A percentile compares a stretch with the other conserved stretches of the same genome.
Evolutionary conservation across 257 asterid genomes (phyloP).

Genomic region (Schizonepeta tenuifolia): DNA sequence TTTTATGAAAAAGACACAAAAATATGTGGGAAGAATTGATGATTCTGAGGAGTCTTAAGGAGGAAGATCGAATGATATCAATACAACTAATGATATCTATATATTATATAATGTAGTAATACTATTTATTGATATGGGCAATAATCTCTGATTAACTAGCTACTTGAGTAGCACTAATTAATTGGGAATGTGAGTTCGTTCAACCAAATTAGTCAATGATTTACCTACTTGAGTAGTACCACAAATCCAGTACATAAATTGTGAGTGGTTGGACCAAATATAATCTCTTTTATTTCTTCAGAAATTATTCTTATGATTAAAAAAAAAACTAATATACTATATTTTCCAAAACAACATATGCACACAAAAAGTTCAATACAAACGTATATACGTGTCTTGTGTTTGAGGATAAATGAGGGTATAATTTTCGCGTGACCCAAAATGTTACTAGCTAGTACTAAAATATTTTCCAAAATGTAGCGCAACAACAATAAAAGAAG

Average conservation of each 20-base stretch:
- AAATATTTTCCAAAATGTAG: neutral
- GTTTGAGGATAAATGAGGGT: too few species aligned
- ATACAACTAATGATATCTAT: neutral
- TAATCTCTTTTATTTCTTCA: neutral
- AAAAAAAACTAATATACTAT: too few species aligned
- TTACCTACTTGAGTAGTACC: slow-evolving; percentile 4
- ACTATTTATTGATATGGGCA: neutral
- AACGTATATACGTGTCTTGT: too few species aligned
- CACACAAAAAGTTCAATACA: too few species aligned
- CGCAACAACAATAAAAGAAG: neutral
- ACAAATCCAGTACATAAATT: neutral
- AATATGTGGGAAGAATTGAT: neutral
- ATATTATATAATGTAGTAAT: neutral
- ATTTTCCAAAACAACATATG: too few species aligned
- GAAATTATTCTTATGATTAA: neutral
- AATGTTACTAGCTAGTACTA: neutral
- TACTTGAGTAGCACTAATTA: slow-evolving; percentile 9
- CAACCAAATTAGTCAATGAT: slow-evolving; percentile 12
- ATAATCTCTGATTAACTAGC: slow-evolving; percentile 5
- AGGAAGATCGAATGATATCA: neutral
- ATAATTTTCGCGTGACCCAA: too few species aligned
- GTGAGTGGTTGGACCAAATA: slow-evolving; percentile 11
- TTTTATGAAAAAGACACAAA: neutral
- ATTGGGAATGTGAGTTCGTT: neutral
- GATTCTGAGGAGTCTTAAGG: slow-evolving; percentile 3